These are phyloP conservation scores for Leishmania mexicana DNA, from an alignment of 208 protist genomes.

Conservation along the genomic window DNA sequence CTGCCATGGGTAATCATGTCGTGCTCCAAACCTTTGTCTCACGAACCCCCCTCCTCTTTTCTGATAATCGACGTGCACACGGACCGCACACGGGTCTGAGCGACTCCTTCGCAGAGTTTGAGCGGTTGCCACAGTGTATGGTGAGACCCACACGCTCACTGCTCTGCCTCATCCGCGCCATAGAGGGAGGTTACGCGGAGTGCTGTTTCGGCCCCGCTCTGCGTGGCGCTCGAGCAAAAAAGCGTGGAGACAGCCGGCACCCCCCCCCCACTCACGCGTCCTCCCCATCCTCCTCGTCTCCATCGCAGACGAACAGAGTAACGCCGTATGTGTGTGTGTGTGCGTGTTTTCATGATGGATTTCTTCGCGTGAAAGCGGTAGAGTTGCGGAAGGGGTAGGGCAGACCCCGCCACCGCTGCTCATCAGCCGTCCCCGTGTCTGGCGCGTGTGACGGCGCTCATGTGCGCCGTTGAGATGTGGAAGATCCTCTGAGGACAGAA, in stretches of 20 bases:
- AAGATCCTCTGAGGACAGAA: constrained; percentile 36
- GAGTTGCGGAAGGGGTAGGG: background rate
- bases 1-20: background rate
- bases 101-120: background rate
- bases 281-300: background rate
- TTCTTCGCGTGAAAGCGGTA: background rate
- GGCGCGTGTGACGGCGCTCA: constrained; percentile 22
- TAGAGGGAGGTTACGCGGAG: background rate
- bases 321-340: background rate
- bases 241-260: background rate
- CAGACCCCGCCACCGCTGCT: background rate
- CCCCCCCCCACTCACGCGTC: background rate
- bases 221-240: background rate
- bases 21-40: background rate
- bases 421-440: constrained; percentile 16
- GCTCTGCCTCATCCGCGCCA: background rate
- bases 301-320: background rate
- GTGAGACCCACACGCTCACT: background rate
- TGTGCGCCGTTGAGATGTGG: constrained; percentile 51
- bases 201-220: background rate
- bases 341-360: background rate
- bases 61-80: background rate
- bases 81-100: background rate
- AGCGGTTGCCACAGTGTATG: background rate
- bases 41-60: background rate